Conservation (phyloP, 1,284 basidiomycete species). For the Cutaneotrichosporon curvatum region DNA sequence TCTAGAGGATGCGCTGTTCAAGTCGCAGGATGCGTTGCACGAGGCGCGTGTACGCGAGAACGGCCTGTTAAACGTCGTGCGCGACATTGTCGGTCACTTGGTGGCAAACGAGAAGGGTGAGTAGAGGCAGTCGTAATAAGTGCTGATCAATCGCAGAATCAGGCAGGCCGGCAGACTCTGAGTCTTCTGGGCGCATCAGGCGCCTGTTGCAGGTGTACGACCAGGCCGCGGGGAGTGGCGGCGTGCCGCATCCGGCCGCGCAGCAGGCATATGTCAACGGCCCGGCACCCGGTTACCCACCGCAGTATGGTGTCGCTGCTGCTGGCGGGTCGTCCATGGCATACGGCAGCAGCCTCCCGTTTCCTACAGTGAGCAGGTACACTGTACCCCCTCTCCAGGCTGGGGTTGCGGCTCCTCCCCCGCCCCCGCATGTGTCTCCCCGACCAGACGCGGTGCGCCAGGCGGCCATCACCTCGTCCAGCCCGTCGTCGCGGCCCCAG, state of each 20-base stretch:
- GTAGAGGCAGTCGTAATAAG: constrained; percentile 8
- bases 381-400: constrained; percentile 3
- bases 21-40: constrained; percentile 26
- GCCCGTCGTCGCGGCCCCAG: background rate
- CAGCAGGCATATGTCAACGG: background rate
- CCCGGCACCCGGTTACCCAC: no score
- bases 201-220: constrained; percentile 9
- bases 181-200: constrained; percentile 4
- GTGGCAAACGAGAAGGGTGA: constrained; percentile 30
- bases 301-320: background rate
- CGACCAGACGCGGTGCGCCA: constrained; percentile 4
- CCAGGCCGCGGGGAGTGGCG: constrained; percentile 1
- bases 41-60: constrained; percentile 28
- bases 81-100: constrained; percentile 34
- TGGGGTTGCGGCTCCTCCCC: background rate
- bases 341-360: constrained; percentile 3
- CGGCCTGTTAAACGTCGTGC: constrained; percentile 25
- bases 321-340: background rate
- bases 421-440: constrained; percentile 1
- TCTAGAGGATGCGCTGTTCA: constrained; percentile 31
- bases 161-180: background rate
- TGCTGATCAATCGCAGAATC: constrained; percentile 2
- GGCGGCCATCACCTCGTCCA: background rate
- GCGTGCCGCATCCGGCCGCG: constrained; percentile 1
- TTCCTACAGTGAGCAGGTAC: constrained; percentile 7